Conservation (phyloP, 768 basidiomycete genomes). For the Brasilioporus rufonigricans region DNA sequence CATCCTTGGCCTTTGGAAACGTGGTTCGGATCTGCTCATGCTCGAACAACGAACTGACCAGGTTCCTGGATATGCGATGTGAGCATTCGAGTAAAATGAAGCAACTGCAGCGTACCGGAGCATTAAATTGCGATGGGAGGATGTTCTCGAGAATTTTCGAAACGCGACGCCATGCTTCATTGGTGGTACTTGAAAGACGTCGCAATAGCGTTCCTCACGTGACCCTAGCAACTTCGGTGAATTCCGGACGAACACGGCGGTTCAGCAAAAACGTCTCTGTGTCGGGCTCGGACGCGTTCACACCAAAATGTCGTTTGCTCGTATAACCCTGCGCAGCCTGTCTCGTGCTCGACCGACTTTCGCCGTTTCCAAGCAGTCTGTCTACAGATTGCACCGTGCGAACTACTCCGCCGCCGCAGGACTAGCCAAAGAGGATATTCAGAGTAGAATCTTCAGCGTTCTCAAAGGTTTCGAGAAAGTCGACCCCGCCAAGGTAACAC, state of each 20-base stretch:
- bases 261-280: not conserved
- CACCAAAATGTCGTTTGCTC: slow-evolving; percentile 35
- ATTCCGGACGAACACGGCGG: slow-evolving; percentile 20
- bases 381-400: slow-evolving; percentile 29
- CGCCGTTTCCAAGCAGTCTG: slow-evolving; percentile 28
- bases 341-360: slow-evolving; percentile 29
- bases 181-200: slow-evolving; percentile 11
- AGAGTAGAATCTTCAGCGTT: slow-evolving; percentile 26
- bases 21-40: slow-evolving; percentile 97
- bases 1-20: slow-evolving; percentile 89
- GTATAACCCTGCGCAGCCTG: slow-evolving; percentile 31
- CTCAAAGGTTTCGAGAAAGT: slow-evolving; percentile 34
- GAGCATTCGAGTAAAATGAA: slow-evolving; percentile 1
- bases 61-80: slow-evolving; percentile 55
- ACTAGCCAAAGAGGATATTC: slow-evolving; percentile 22
- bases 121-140: slow-evolving; percentile 92
- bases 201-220: not conserved
- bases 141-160: slow-evolving; percentile 87
- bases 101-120: slow-evolving; percentile 56
- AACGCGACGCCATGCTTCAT: slow-evolving; percentile 97
- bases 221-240: slow-evolving; percentile 18
- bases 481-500: slow-evolving; percentile 27
- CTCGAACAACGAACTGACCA: slow-evolving; percentile 91
- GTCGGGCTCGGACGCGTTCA: slow-evolving; percentile 17
- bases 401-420: slow-evolving; percentile 30